Evolutionary conservation across 441 rosid species (phyloP).

Genomic region (Populus hybrid): DNA sequence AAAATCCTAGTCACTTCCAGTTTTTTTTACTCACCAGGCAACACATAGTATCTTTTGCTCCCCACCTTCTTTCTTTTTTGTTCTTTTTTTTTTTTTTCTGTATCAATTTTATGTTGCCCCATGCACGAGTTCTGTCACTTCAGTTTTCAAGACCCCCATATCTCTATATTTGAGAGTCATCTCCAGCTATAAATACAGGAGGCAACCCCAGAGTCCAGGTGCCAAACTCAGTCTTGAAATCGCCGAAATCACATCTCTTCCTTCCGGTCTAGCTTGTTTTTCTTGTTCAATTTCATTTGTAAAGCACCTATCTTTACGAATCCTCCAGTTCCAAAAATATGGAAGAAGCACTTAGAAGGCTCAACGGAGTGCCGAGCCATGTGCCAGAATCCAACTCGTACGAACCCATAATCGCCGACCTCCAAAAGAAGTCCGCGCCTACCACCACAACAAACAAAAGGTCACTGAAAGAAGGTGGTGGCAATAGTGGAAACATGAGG

Average conservation of each 20-base stretch:
- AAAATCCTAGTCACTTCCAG: constrained; percentile 14
- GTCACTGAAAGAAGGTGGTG: constrained; percentile 34
- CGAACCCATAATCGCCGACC: constrained; percentile 12
- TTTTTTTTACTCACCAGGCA: too few species aligned
- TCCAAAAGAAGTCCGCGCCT: constrained; percentile 23
- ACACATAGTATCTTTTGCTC: not conserved
- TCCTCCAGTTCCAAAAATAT: constrained; percentile 16
- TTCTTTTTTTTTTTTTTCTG: not conserved
- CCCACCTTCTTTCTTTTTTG: not conserved
- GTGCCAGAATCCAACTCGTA: constrained; percentile 19
- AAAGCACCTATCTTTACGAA: not conserved
- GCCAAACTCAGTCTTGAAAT: constrained; percentile 4
- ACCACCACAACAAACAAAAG: constrained; percentile 35
- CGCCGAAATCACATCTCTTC: not conserved
- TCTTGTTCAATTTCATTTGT: not conserved
- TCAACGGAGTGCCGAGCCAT: constrained; percentile 30
- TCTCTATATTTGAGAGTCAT: not conserved
- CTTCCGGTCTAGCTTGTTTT: not conserved
- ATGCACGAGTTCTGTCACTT: constrained; percentile 22
- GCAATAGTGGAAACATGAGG: constrained; percentile 38
- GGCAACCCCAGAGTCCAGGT: constrained; percentile 3
- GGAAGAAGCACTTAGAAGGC: constrained; percentile 72
- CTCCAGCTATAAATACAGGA: constrained; percentile 28
- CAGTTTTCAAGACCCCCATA: not conserved
- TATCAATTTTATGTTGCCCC: not conserved